phyloP scores from a whole-genome alignment of 139 green algal genomes.

The Chlorella sp. region DNA sequence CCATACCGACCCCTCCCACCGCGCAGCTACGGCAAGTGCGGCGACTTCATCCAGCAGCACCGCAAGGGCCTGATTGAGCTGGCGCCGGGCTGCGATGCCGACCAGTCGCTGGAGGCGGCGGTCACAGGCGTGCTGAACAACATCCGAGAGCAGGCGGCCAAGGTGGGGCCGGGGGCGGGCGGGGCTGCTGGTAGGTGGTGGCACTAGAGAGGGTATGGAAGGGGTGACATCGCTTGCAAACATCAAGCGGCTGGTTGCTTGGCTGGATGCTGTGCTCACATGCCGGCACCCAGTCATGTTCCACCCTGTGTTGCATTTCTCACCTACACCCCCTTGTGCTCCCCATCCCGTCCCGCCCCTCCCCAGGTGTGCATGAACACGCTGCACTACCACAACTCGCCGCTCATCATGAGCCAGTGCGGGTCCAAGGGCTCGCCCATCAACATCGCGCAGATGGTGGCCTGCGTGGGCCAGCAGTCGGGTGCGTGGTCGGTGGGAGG shows the following conservation, averaged over 20 bases:
- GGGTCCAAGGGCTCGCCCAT: slow-evolving; percentile 95
- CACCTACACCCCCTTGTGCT: not conserved
- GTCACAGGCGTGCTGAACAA: slow-evolving; percentile 91
- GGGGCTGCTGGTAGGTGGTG: not conserved
- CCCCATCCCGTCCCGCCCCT: too few species aligned
- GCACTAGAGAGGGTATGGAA: too few species aligned
- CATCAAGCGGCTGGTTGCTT: too few species aligned
- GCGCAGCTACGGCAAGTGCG: slow-evolving; percentile 68
- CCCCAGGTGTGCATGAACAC: slow-evolving; percentile 85
- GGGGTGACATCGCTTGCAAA: too few species aligned
- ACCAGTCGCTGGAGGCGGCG: slow-evolving; percentile 86
- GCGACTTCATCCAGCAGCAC: slow-evolving; percentile 74
- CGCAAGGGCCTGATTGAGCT: slow-evolving; percentile 78
- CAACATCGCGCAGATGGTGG: slow-evolving; percentile 98
- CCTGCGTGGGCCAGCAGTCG: slow-evolving; percentile 96
- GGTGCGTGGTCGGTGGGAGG: not conserved
- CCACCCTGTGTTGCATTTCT: too few species aligned
- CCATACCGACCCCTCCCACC: not conserved
- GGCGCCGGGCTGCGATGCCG: slow-evolving; percentile 86
- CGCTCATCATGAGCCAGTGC: slow-evolving; percentile 97
- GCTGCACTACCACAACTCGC: slow-evolving; percentile 88
- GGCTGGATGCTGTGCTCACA: too few species aligned
- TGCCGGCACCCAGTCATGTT: too few species aligned
- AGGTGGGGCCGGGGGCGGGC: slow-evolving; percentile 45
- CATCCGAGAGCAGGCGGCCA: slow-evolving; percentile 90